These are phyloP conservation scores for Cryptosporidium parvum DNA, from an alignment of 169 alveolate species.

Conservation along the genomic window DNA sequence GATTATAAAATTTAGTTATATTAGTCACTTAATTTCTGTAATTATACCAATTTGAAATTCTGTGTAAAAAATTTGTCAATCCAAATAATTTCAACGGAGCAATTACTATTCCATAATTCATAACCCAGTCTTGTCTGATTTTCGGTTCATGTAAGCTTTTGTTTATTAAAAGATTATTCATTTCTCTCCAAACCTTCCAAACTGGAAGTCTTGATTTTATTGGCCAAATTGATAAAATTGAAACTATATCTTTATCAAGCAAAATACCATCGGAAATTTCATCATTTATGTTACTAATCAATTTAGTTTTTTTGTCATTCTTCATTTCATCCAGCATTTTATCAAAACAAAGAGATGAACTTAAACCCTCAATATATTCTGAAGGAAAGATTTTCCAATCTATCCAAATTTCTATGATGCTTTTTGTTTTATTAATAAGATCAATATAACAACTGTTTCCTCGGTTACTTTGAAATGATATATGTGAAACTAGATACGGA, in stretches of 20 bases:
- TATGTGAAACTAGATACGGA: constrained; percentile 61
- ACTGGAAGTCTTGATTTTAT: constrained; percentile 12
- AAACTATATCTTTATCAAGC: constrained; percentile 11
- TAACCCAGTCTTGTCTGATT: constrained; percentile 50
- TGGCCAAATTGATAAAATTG: constrained; percentile 63
- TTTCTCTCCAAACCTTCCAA: constrained; percentile 53
- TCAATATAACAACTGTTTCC: constrained; percentile 30
- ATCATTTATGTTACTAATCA: constrained; percentile 4
- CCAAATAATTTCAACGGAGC: constrained; percentile 46
- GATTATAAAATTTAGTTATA: too few species aligned
- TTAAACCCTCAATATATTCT: constrained; percentile 45
- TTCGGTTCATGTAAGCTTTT: constrained; percentile 18
- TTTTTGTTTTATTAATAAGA: not conserved
- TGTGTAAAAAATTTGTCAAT: constrained; percentile 27
- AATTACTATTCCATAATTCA: constrained; percentile 31
- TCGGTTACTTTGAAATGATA: constrained; percentile 21
- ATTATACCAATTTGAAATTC: constrained; percentile 16
- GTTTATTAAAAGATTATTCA: constrained; percentile 9
- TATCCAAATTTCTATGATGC: constrained; percentile 43
- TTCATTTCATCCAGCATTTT: constrained; percentile 8
- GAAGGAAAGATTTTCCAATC: constrained; percentile 54
- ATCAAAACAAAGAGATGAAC: constrained; percentile 54
- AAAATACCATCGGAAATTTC: constrained; percentile 8
- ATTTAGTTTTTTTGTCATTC: not conserved
- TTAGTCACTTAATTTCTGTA: not conserved